Conservation (phyloP, 208 protist genomes). For the Porcisia deanei region DNA sequence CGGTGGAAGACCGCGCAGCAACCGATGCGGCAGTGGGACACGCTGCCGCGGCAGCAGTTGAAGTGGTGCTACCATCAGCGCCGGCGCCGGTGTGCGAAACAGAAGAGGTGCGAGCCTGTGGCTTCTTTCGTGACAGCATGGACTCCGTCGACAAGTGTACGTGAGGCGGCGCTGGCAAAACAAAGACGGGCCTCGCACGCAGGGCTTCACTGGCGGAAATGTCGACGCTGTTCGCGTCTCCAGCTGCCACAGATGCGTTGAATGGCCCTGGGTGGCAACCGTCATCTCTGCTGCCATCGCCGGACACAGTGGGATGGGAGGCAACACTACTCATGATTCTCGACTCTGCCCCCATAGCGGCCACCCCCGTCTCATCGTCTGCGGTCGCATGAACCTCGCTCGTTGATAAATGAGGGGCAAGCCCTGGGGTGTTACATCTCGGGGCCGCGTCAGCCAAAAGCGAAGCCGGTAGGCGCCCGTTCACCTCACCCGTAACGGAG, state of each 20-base stretch:
- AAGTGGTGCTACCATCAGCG: neutral
- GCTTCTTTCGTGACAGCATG: neutral
- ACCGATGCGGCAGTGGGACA: neutral
- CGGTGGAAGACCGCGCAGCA: neutral
- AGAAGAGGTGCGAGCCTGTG: neutral
- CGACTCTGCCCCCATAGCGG: no score
- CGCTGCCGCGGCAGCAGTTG: neutral
- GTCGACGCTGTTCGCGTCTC: neutral
- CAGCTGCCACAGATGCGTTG: neutral
- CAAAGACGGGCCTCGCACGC: neutral
- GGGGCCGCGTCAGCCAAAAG: neutral
- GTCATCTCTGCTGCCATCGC: neutral
- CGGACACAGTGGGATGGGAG: neutral
- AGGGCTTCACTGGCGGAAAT: neutral
- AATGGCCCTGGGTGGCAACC: neutral
- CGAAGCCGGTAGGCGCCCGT: neutral
- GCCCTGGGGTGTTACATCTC: neutral
- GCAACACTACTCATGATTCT: neutral
- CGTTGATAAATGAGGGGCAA: neutral
- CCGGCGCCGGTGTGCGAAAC: neutral
- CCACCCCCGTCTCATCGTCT: neutral
- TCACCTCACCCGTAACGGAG: neutral
- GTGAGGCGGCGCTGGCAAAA: neutral
- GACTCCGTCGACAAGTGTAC: slow-evolving; percentile 8
- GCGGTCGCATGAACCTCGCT: neutral